Percentiles rank a stretch among this genome's conserved stretches.
Conservation (phyloP, 2,329 filamentous ascomycete species). For the Leptodontidium sp. region DNA sequence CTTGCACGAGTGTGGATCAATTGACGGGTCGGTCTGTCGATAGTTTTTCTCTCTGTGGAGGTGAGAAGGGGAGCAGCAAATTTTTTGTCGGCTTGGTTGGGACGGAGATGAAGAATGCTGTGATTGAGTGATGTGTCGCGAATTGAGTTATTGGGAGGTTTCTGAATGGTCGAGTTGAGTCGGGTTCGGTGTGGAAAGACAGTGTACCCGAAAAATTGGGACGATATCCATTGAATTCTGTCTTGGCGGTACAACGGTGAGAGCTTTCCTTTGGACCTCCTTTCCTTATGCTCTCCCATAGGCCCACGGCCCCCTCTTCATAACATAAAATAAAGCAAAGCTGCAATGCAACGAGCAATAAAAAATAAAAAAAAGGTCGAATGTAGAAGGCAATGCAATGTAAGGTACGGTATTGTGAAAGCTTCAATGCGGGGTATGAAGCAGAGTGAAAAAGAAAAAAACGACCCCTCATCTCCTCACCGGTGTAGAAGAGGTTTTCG, state of each 20-base stretch:
- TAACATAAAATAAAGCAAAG: too few relatives aligned
- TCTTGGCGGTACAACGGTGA: conserved; percentile 6
- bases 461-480: background rate
- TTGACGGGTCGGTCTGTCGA: background rate
- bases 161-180: background rate
- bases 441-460: background rate
- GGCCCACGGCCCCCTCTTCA: background rate
- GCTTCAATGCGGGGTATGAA: background rate
- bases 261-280: background rate
- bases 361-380: background rate
- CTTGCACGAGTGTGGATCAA: background rate
- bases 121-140: background rate
- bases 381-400: background rate
- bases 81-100: background rate
- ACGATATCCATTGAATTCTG: background rate
- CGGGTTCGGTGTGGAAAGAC: background rate
- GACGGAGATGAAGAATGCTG: background rate
- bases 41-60: conserved; percentile 2
- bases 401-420: background rate
- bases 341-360: background rate
- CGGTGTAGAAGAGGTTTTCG: background rate
- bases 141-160: background rate
- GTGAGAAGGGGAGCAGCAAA: background rate
- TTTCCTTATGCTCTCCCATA: background rate
- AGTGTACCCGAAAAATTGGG: conserved; percentile 1